Conservation (phyloP, 1,139 yeast species). For the Geotrichum klebahnii region DNA sequence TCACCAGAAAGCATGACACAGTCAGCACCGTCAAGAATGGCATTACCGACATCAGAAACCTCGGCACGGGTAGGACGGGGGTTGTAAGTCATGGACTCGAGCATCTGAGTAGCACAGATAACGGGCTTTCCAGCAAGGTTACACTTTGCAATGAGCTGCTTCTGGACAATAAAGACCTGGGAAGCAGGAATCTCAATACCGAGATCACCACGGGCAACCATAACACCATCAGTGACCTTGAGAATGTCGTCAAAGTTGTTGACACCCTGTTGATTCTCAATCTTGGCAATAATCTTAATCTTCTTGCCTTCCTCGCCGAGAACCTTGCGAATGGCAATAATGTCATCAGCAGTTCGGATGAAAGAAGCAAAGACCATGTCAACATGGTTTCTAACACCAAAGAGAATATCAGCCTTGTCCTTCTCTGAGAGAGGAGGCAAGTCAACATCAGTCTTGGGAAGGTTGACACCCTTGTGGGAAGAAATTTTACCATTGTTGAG, state of each 20-base stretch:
- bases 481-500: slow-evolving; percentile 92
- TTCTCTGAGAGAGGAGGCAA: slow-evolving; percentile 96
- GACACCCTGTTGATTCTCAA: slow-evolving; percentile 99
- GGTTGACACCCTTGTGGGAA: slow-evolving; percentile 97
- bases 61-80: slow-evolving; percentile 99
- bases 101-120: slow-evolving; percentile 99
- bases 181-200: slow-evolving; percentile 99
- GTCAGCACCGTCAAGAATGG: slow-evolving; percentile 98
- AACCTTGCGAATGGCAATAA: slow-evolving; percentile 83
- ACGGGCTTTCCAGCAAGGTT: slow-evolving; percentile 99
- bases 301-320: slow-evolving; percentile 95
- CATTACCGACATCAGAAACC: slow-evolving; percentile 98
- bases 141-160: slow-evolving; percentile 98
- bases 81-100: slow-evolving; percentile 98
- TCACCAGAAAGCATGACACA: slow-evolving; percentile 99
- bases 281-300: slow-evolving; percentile 93
- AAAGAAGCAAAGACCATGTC: slow-evolving; percentile 98
- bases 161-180: slow-evolving; percentile 96
- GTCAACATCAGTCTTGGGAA: slow-evolving; percentile 98
- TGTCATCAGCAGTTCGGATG: slow-evolving; percentile 91
- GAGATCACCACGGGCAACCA: slow-evolving; percentile 99
- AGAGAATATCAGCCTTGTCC: slow-evolving; percentile 83
- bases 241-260: slow-evolving; percentile 97
- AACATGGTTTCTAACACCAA: slow-evolving; percentile 95
- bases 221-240: slow-evolving; percentile 94